Evolutionary conservation across 371 early-diverging fungal genomes (phyloP).

Genomic region (Rhizopus delemar): DNA sequence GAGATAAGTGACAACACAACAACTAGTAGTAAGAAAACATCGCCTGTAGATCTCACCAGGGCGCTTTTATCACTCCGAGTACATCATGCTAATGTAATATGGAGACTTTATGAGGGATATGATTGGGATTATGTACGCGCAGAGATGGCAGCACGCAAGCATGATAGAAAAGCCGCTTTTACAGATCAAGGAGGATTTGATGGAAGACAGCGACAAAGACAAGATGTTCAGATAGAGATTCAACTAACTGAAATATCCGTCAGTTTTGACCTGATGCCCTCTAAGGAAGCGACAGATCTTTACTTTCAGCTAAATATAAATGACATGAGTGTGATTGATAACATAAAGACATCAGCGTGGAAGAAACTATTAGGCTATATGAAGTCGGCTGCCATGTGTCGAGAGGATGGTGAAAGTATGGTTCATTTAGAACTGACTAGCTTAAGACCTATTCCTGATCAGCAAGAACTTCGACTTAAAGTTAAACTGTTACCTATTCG

Average conservation of each 20-base stretch:
- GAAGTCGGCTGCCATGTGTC: conserved; percentile 48
- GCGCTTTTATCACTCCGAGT: conserved; percentile 56
- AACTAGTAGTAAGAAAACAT: conserved; percentile 28
- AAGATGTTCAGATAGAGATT: conserved; percentile 54
- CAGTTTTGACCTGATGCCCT: conserved; percentile 61
- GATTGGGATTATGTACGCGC: conserved; percentile 48
- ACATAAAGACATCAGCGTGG: conserved; percentile 76
- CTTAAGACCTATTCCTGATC: conserved; percentile 58
- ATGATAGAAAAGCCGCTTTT: not conserved
- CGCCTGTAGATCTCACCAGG: conserved; percentile 24
- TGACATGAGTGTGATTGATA: conserved; percentile 79
- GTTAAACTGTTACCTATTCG: conserved; percentile 77
- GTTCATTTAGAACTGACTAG: conserved; percentile 63
- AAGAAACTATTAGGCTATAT: conserved; percentile 73
- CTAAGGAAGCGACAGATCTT: conserved; percentile 46
- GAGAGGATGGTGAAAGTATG: conserved; percentile 71
- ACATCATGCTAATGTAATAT: conserved; percentile 58
- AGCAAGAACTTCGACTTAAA: conserved; percentile 66
- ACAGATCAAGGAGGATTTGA: conserved; percentile 16
- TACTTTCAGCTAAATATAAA: conserved; percentile 54
- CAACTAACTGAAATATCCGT: conserved; percentile 52
- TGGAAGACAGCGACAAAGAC: not conserved
- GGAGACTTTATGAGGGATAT: conserved; percentile 68
- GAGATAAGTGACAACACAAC: conserved; percentile 24
- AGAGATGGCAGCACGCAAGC: conserved; percentile 16